Conservation (phyloP, 768 basidiomycete genomes). For the Rhodocollybia butyracea region DNA sequence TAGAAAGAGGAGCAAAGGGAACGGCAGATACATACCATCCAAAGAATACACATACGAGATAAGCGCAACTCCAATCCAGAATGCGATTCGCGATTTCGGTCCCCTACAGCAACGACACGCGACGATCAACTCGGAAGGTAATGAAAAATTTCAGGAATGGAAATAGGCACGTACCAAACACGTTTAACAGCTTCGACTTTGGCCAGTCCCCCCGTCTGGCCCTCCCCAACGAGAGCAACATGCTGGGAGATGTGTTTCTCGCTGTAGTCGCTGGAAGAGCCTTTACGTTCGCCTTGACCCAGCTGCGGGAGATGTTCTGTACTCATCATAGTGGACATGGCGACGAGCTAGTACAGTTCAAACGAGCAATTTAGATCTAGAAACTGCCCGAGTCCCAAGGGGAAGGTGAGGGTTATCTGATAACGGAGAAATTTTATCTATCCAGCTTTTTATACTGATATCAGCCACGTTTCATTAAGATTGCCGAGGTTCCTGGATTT, state of each 20-base stretch:
- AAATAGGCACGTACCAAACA: not conserved
- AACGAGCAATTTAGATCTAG: too few species aligned
- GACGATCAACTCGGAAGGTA: not conserved
- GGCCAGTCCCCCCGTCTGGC: conserved; percentile 3
- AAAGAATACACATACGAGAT: conserved; percentile 57
- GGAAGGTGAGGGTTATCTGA: too few species aligned
- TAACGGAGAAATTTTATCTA: too few species aligned
- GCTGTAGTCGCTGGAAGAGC: not conserved
- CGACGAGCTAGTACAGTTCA: too few species aligned
- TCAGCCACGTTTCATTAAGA: too few species aligned
- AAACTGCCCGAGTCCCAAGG: too few species aligned
- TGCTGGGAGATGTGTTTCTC: not conserved
- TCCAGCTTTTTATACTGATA: too few species aligned
- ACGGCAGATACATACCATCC: conserved; percentile 32
- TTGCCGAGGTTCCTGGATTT: too few species aligned
- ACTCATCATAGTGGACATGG: too few species aligned
- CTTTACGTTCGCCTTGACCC: too few species aligned
- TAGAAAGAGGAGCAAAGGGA: too few species aligned
- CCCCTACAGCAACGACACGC: not conserved
- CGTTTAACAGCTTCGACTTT: conserved; percentile 7
- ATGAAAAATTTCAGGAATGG: not conserved
- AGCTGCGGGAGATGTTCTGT: too few species aligned
- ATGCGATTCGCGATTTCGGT: conserved; percentile 33
- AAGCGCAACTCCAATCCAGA: conserved; percentile 44
- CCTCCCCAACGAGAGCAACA: not conserved